These are phyloP conservation scores for Stagonosporopsis cucurbitacearum DNA, from an alignment of 2,329 filamentous ascomycete species.

Conservation along the genomic window DNA sequence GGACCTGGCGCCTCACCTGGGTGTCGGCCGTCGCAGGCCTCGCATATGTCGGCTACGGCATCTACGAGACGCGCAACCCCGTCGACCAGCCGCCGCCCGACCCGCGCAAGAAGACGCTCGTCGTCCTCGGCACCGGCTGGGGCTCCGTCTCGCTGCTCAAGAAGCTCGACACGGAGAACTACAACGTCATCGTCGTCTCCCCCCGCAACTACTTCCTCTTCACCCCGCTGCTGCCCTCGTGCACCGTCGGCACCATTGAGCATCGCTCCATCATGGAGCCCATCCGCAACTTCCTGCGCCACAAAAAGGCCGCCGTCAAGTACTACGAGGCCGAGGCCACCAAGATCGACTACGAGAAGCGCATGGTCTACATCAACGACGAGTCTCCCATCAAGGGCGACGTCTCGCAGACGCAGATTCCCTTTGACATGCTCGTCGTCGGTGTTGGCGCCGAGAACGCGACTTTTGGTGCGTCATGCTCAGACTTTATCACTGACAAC, in stretches of 20 bases:
- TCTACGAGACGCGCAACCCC: constrained; percentile 84
- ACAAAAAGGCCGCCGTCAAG: constrained; percentile 91
- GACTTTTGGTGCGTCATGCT: constrained; percentile 71
- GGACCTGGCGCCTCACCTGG: constrained; percentile 83
- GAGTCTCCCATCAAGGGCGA: constrained; percentile 91
- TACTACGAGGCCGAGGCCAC: constrained; percentile 98
- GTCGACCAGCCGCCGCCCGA: constrained; percentile 79
- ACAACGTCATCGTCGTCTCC: constrained; percentile 97
- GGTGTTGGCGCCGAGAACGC: constrained; percentile 98
- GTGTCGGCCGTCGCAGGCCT: constrained; percentile 73
- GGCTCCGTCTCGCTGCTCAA: constrained; percentile 94
- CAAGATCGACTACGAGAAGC: constrained; percentile 91
- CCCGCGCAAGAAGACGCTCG: constrained; percentile 93
- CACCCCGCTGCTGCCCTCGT: constrained; percentile 95
- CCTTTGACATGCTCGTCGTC: constrained; percentile 97
- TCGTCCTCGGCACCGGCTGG: constrained; percentile 95
- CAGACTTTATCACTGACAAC: not conserved
- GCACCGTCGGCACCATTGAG: constrained; percentile 96
- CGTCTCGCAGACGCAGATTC: constrained; percentile 81
- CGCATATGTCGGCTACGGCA: constrained; percentile 76
- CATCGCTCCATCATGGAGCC: constrained; percentile 99
- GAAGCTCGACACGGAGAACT: constrained; percentile 98
- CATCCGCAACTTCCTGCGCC: constrained; percentile 90
- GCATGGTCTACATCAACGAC: constrained; percentile 87
- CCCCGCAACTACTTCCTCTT: constrained; percentile 99